These are phyloP conservation scores for Calonectria hawksworthii DNA, from an alignment of 2,329 filamentous ascomycete genomes.

Conservation along the genomic window DNA sequence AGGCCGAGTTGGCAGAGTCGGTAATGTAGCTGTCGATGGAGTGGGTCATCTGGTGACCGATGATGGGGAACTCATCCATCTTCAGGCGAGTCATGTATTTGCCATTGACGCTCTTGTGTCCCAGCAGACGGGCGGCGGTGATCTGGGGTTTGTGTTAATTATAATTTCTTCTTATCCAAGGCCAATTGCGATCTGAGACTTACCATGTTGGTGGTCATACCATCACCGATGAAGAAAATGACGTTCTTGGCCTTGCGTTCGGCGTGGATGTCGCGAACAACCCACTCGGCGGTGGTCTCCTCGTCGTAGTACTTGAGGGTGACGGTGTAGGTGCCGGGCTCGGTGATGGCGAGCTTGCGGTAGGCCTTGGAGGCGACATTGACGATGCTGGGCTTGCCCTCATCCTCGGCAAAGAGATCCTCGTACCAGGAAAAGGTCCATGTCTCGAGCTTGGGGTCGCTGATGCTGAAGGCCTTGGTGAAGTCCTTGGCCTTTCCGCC, in stretches of 20 bases:
- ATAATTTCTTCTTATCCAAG: background rate
- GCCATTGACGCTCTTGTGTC: slow-evolving; percentile 86
- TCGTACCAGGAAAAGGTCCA: slow-evolving; percentile 92
- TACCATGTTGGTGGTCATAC: slow-evolving; percentile 81
- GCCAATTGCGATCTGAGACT: slow-evolving; percentile 16
- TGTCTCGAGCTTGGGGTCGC: slow-evolving; percentile 80
- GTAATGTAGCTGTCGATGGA: slow-evolving; percentile 89
- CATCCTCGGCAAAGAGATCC: slow-evolving; percentile 84
- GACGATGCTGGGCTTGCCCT: slow-evolving; percentile 77
- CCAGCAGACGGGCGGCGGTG: slow-evolving; percentile 84
- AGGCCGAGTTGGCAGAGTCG: slow-evolving; percentile 88
- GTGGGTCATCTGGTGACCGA: slow-evolving; percentile 92
- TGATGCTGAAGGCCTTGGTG: slow-evolving; percentile 76
- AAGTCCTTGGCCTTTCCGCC: slow-evolving; percentile 67
- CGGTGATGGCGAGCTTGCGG: slow-evolving; percentile 80
- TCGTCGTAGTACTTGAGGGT: slow-evolving; percentile 82
- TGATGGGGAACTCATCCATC: slow-evolving; percentile 86
- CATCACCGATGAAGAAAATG: slow-evolving; percentile 85
- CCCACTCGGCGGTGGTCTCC: slow-evolving; percentile 82
- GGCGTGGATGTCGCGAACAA: slow-evolving; percentile 78
- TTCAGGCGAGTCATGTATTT: slow-evolving; percentile 83
- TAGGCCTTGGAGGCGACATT: slow-evolving; percentile 86
- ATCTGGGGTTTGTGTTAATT: slow-evolving; percentile 57
- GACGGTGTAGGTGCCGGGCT: slow-evolving; percentile 84
- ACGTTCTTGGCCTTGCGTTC: slow-evolving; percentile 87